Conservation (phyloP, 768 basidiomycete genomes). For the Agrocybe praecox region DNA sequence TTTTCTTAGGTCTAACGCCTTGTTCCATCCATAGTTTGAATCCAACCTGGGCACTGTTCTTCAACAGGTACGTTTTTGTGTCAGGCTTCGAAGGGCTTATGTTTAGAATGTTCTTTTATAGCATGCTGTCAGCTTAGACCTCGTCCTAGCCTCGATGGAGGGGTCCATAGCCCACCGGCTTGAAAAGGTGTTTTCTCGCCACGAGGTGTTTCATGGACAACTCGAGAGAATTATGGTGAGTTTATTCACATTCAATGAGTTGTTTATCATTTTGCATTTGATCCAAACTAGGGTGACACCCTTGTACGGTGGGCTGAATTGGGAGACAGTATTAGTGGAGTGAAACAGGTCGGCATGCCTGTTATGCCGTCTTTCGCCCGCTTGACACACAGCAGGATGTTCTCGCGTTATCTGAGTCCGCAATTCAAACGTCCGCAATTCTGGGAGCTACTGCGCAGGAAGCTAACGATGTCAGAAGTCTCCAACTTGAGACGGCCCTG, state of each 20-base stretch:
- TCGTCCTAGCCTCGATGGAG: conserved; percentile 5
- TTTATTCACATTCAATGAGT: background rate
- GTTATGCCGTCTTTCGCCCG: background rate
- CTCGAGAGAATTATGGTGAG: conserved; percentile 12
- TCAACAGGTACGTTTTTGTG: conserved; percentile 1
- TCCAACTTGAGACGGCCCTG: conserved; percentile 37
- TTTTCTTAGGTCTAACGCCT: background rate
- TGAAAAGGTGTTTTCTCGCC: conserved; percentile 8
- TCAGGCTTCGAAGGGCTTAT: background rate
- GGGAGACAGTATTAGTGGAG: conserved; percentile 4
- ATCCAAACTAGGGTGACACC: conserved; percentile 8
- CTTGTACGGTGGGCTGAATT: conserved; percentile 14
- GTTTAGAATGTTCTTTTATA: background rate
- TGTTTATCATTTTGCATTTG: background rate
- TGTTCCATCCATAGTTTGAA: conserved; percentile 7
- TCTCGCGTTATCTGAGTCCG: conserved; percentile 11
- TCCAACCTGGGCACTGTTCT: conserved; percentile 1
- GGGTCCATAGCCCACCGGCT: conserved; percentile 5
- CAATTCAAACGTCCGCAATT: conserved; percentile 2
- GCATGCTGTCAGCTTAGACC: conserved; percentile 13
- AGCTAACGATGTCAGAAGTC: conserved; percentile 30
- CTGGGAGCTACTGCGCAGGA: conserved; percentile 7
- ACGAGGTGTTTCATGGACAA: conserved; percentile 5
- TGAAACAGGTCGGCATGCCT: conserved; percentile 12
- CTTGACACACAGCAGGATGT: conserved; percentile 2